Conservation (phyloP, 1,284 basidiomycete genomes). For the Earliella scabrosa region DNA sequence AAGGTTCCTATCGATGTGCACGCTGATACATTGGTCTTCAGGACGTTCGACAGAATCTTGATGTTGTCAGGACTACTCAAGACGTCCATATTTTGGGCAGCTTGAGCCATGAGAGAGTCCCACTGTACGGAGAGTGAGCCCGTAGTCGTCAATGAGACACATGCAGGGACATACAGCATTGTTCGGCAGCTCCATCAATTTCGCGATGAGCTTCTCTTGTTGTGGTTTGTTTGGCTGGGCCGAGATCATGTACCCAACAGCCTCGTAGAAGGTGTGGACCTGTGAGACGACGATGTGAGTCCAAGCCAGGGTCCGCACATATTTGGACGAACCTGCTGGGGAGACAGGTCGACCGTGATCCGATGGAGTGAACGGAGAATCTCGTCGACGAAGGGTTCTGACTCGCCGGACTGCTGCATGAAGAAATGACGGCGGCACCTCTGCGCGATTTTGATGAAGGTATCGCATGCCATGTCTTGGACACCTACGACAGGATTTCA, state of each 20-base stretch:
- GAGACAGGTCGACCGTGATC: slow-evolving; percentile 94
- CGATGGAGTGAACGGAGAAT: slow-evolving; percentile 92
- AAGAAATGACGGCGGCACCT: slow-evolving; percentile 99
- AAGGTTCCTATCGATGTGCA: slow-evolving; percentile 97
- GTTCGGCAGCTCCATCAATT: slow-evolving; percentile 98
- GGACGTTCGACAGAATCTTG: slow-evolving; percentile 95
- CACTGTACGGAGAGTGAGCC: slow-evolving; percentile 57
- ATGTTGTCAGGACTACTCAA: slow-evolving; percentile 93
- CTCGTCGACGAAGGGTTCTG: slow-evolving; percentile 98
- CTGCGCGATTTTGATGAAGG: slow-evolving; percentile 99
- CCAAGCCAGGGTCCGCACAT: neutral
- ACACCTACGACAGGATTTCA: slow-evolving; percentile 75
- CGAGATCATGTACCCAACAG: slow-evolving; percentile 99
- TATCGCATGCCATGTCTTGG: slow-evolving; percentile 99
- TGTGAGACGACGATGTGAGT: slow-evolving; percentile 37
- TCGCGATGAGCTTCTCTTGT: slow-evolving; percentile 94
- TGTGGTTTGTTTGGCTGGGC: slow-evolving; percentile 98
- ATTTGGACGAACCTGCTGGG: slow-evolving; percentile 74
- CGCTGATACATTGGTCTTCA: slow-evolving; percentile 99
- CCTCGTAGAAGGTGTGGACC: slow-evolving; percentile 98
- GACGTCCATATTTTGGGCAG: slow-evolving; percentile 92
- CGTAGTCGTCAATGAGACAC: neutral
- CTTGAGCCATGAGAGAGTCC: slow-evolving; percentile 98
- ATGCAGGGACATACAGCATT: slow-evolving; percentile 72
- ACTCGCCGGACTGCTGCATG: slow-evolving; percentile 97